Evolutionary conservation across 1,139 yeast species (phyloP).

Genomic region (Kodamaea plutei): DNA sequence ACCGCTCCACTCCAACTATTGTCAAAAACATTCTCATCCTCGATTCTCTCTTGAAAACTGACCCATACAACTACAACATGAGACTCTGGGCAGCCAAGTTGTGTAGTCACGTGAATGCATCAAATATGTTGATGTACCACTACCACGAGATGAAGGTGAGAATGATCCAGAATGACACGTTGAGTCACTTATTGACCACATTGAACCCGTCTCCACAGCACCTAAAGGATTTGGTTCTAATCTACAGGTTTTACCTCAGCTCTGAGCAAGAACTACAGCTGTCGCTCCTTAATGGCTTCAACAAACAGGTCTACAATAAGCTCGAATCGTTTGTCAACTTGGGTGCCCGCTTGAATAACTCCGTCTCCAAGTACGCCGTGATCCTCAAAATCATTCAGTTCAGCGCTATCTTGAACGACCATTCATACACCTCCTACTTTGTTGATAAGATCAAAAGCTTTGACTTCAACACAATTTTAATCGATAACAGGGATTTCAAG

Average conservation of each 20-base stretch:
- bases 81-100: conserved; percentile 68
- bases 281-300: conserved; percentile 47
- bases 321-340: conserved; percentile 58
- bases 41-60: conserved; percentile 45
- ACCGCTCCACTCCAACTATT: conserved; percentile 11
- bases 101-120: conserved; percentile 57
- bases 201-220: conserved; percentile 24
- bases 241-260: conserved; percentile 47
- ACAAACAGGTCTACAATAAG: conserved; percentile 54
- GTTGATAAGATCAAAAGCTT: conserved; percentile 13
- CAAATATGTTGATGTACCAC: conserved; percentile 45
- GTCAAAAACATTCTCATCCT: conserved; percentile 38
- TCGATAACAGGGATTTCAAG: conserved; percentile 49
- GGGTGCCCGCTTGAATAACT: conserved; percentile 35
- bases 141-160: conserved; percentile 59
- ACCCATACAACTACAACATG: conserved; percentile 62
- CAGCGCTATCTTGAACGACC: conserved; percentile 33
- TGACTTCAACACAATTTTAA: conserved; percentile 9
- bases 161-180: conserved; percentile 75
- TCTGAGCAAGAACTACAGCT: conserved; percentile 47
- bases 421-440: conserved; percentile 29
- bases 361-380: conserved; percentile 34
- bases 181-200: conserved; percentile 54
- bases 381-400: conserved; percentile 33
- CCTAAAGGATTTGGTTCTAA: conserved; percentile 25